Evolutionary conservation across 108 stramenopile genomes (phyloP), one percentile per base, ranked within the genome.

Genomic region (Cyclotella kingstonii): DNA sequence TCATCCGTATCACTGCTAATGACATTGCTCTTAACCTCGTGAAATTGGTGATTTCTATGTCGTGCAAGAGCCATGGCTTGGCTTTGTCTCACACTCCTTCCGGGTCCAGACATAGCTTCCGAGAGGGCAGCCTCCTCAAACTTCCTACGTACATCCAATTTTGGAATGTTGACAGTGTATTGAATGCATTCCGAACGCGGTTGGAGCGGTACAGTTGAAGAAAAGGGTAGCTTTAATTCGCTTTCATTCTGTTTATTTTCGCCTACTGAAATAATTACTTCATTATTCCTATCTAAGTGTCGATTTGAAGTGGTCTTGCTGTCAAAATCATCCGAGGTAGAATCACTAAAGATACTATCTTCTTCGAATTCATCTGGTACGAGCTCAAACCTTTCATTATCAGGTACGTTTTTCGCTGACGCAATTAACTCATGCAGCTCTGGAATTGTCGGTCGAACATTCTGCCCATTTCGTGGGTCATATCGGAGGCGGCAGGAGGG

Each of bases 91-190:
- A 5, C n/a, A 23, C 4, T 47, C 31, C 29, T 55, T 31, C 54
- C 46, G 14, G 55, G 56, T 23, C 46, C 54, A 3, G 56, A 28
- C 66, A 68, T 58, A 15, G 43, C 66, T 39, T 66, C 64, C 30
- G 44, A 45, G 2, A 66, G 17, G 6, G 64, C 54, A 5, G 33
- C 40, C 30, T 58, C 38, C 30, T 68, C 34, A 12, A 55, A 14
- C 49, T 40, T 68, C 14, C 21, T 54, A 54, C 53, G 33, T 7
- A 38, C 7, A 54, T 5, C 34, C 11, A 36, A 34, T 35, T 54
- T 15, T 14, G 10, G 26, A 15, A 29, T 29, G 1, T 4, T 30
- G 1, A n/a, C n/a, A n/a, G n/a, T n/a, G n/a, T 27, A 27, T 30
- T 51, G 49, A 30, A 51, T 5, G 15, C 1, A 4, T 2, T 30